These are phyloP conservation scores for Globisporangium megalacanthum DNA, from an alignment of 352 stramenopile species.

Conservation along the genomic window DNA sequence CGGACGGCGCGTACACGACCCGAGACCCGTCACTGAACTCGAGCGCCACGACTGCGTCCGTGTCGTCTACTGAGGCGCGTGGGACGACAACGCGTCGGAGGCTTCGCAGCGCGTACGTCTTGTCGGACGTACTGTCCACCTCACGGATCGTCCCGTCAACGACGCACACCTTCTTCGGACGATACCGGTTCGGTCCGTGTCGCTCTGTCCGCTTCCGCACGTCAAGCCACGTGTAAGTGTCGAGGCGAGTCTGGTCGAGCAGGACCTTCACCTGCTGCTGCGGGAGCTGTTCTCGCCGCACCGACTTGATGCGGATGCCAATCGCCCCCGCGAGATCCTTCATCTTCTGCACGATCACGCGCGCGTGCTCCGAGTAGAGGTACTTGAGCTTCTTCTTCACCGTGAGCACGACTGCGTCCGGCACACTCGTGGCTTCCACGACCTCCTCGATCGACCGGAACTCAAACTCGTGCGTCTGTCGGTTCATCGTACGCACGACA, in stretches of 20 bases:
- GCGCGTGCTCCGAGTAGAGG: slow-evolving; percentile 60
- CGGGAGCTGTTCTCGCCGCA: slow-evolving; percentile 37
- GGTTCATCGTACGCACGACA: slow-evolving; percentile 54
- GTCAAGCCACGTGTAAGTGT: slow-evolving; percentile 39
- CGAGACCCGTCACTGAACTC: slow-evolving; percentile 64
- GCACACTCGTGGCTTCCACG: slow-evolving; percentile 30
- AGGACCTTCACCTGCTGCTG: slow-evolving; percentile 36
- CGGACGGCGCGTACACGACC: slow-evolving; percentile 50
- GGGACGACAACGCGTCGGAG: slow-evolving; percentile 49
- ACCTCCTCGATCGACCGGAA: slow-evolving; percentile 58
- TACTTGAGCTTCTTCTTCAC: slow-evolving; percentile 65
- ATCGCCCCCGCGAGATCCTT: slow-evolving; percentile 58
- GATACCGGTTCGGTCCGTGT: slow-evolving; percentile 50
- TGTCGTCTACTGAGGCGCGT: slow-evolving; percentile 18
- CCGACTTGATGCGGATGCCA: slow-evolving; percentile 42
- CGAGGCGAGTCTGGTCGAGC: slow-evolving; percentile 31
- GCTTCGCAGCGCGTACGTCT: slow-evolving; percentile 49
- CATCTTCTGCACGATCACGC: slow-evolving; percentile 58
- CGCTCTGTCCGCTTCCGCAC: slow-evolving; percentile 51
- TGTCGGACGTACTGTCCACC: slow-evolving; percentile 38
- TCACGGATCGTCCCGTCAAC: slow-evolving; percentile 48
- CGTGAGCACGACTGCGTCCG: slow-evolving; percentile 55
- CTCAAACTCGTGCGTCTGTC: slow-evolving; percentile 72
- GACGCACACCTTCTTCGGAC: slow-evolving; percentile 63
- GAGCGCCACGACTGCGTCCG: slow-evolving; percentile 42